A percentile compares a stretch with the other conserved stretches of the same genome.
These are phyloP conservation scores for Cercospora sp. DNA, from an alignment of 2,329 filamentous ascomycete genomes.

Conservation along the genomic window DNA sequence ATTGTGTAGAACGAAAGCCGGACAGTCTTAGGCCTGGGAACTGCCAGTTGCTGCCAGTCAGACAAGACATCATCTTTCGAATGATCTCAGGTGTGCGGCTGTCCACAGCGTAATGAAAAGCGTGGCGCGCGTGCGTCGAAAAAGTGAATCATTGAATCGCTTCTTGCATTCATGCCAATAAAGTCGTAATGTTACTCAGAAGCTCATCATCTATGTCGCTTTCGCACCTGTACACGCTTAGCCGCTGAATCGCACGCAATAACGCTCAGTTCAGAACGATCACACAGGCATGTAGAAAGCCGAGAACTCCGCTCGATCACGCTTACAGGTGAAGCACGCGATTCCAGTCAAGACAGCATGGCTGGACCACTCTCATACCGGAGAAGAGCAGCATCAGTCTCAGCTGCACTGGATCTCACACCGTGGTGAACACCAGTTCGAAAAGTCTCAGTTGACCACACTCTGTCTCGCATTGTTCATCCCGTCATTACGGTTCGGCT, in stretches of 20 bases:
- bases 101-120: neutral
- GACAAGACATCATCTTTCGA: neutral
- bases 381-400: neutral
- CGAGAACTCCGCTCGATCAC: neutral
- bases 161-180: neutral
- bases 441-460: constrained; percentile 19
- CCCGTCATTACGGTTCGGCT: constrained; percentile 10
- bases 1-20: neutral
- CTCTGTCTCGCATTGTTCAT: constrained; percentile 19
- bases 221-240: neutral
- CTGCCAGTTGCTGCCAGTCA: neutral
- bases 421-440: neutral
- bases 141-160: neutral
- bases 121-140: neutral
- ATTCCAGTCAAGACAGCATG: neutral
- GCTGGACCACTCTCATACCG: neutral
- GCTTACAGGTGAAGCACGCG: neutral
- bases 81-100: neutral
- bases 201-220: neutral
- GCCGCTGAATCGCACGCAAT: neutral
- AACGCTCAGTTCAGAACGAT: neutral
- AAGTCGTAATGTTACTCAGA: neutral
- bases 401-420: neutral
- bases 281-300: neutral
- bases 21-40: neutral